Conservation (phyloP, 805 yeast species). For the Limtongia smithiae region DNA sequence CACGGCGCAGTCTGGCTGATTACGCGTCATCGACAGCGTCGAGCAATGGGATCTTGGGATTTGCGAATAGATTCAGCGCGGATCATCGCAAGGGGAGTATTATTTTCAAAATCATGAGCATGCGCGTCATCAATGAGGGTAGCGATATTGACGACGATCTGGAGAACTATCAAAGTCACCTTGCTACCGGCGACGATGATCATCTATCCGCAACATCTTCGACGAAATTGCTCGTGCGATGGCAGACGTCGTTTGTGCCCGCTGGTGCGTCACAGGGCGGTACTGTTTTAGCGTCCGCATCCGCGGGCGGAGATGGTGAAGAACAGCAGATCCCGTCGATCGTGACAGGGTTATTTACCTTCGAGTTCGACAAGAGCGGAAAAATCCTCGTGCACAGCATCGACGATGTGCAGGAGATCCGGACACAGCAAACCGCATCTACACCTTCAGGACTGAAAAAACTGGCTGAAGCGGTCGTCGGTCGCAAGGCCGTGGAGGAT, state of each 20-base stretch:
- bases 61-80: neutral
- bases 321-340: conserved; percentile 3
- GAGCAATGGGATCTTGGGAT: neutral
- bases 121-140: conserved; percentile 16
- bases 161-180: neutral
- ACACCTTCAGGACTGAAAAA: conserved; percentile 6
- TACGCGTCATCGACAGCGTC: neutral
- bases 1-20: neutral
- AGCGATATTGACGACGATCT: neutral
- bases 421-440: conserved; percentile 6
- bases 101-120: conserved; percentile 19
- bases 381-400: conserved; percentile 23
- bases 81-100: conserved; percentile 16
- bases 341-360: conserved; percentile 25
- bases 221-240: conserved; percentile 21
- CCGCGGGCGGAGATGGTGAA: too few relatives aligned
- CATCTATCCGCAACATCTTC: conserved; percentile 1
- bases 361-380: conserved; percentile 23
- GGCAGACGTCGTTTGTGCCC: conserved; percentile 20
- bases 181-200: neutral
- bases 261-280: too few relatives aligned
- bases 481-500: conserved; percentile 1
- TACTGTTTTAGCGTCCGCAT: too few relatives aligned
- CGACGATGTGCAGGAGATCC: conserved; percentile 24
- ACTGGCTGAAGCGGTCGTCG: conserved; percentile 11